A percentile compares a stretch with the other conserved stretches of the same genome.
Conservation (phyloP, 495 filamentous ascomycete species). For the Aspergillus heteromorphus region DNA sequence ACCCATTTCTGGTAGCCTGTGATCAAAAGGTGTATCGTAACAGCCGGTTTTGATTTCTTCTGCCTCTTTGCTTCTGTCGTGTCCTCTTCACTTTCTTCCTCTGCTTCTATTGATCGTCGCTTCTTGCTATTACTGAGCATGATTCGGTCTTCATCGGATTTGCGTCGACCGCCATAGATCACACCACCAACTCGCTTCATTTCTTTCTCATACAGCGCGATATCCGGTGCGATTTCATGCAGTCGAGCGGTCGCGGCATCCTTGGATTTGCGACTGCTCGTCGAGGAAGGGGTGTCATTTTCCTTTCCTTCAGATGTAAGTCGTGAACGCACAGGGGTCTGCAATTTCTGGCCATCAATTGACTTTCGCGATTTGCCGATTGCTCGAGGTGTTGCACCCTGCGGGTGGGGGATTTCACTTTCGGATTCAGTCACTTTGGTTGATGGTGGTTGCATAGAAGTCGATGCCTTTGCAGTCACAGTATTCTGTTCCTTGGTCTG, state of each 20-base stretch:
- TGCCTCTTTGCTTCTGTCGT: slow-evolving; percentile 52
- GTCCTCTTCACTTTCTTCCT: slow-evolving; percentile 51
- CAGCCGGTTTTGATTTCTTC: slow-evolving; percentile 54
- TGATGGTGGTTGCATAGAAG: slow-evolving; percentile 16
- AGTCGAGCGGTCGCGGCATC: slow-evolving; percentile 70
- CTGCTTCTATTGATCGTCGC: slow-evolving; percentile 33
- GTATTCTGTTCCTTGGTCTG: slow-evolving; percentile 33
- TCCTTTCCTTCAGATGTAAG: slow-evolving; percentile 61
- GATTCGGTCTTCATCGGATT: slow-evolving; percentile 43
- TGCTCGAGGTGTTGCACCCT: slow-evolving; percentile 23
- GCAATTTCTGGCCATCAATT: slow-evolving; percentile 24
- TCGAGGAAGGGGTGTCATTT: slow-evolving; percentile 76
- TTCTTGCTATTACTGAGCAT: slow-evolving; percentile 32
- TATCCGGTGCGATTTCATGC: slow-evolving; percentile 72
- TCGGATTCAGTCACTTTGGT: slow-evolving; percentile 16
- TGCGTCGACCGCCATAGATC: slow-evolving; percentile 65
- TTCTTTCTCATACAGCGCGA: slow-evolving; percentile 89
- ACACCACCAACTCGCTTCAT: slow-evolving; percentile 80
- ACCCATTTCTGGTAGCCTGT: slow-evolving; percentile 79
- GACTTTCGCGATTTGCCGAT: slow-evolving; percentile 25
- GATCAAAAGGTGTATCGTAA: slow-evolving; percentile 66
- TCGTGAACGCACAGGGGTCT: slow-evolving; percentile 44
- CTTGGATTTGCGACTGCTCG: slow-evolving; percentile 80
- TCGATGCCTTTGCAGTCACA: slow-evolving; percentile 5
- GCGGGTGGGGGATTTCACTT: slow-evolving; percentile 10